A percentile compares a stretch with the other conserved stretches of the same genome.
Evolutionary conservation across 1,284 basidiomycete genomes (phyloP).

Genomic region (Phaffia rhodozyma): DNA sequence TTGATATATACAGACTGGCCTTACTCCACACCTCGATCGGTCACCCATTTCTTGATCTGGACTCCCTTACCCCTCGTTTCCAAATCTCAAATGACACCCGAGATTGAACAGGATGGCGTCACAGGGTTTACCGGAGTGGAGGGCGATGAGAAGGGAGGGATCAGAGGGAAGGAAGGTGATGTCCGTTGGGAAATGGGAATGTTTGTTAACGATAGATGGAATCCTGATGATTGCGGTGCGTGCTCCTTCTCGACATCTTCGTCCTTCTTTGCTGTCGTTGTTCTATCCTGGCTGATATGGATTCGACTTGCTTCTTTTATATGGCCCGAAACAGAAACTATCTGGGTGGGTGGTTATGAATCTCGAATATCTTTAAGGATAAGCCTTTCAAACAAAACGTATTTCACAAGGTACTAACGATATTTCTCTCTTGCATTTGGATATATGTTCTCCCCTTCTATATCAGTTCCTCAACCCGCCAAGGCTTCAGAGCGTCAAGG

Average conservation of each 20-base stretch:
- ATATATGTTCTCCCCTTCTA: neutral
- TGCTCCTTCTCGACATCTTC: too few relatives aligned
- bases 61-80: conserved; percentile 10
- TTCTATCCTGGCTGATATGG: too few relatives aligned
- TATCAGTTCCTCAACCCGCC: conserved; percentile 16
- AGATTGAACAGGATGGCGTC: conserved; percentile 3
- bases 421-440: neutral
- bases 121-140: conserved; percentile 12
- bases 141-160: neutral
- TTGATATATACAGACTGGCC: conserved; percentile 8
- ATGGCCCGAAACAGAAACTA: conserved; percentile 2
- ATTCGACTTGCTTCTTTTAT: too few relatives aligned
- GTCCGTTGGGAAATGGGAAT: conserved; percentile 1
- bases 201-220: conserved; percentile 15
- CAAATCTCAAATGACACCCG: conserved; percentile 1
- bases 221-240: conserved; percentile 6
- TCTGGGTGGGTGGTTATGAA: conserved; percentile 13
- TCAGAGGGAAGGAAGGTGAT: neutral
- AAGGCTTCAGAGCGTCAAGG: conserved; percentile 18
- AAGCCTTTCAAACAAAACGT: neutral
- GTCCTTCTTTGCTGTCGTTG: too few relatives aligned
- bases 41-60: conserved; percentile 9
- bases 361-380: too few relatives aligned
- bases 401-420: neutral
- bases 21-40: conserved; percentile 10